Evolutionary conservation across 192 early-diverging fungal genomes (phyloP).

Genomic region (Coemansia sp.): DNA sequence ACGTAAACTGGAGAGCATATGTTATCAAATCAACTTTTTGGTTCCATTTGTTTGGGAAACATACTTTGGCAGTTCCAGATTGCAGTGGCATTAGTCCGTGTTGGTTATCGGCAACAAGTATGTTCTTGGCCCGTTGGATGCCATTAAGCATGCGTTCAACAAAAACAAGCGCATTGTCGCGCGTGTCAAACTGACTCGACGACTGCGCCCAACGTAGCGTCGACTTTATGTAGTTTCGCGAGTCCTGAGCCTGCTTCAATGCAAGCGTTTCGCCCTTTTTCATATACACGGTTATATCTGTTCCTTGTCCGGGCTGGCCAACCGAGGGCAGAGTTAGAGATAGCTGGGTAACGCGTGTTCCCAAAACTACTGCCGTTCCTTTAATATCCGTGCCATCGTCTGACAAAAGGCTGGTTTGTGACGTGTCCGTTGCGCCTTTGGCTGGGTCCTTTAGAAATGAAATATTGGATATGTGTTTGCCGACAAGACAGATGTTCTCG

Average conservation of each 20-base stretch:
- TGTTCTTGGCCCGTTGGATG: conserved; percentile 18
- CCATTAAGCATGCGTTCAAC: conserved; percentile 17
- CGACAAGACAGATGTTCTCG: conserved; percentile 11
- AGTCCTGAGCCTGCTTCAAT: conserved; percentile 34
- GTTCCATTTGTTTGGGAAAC: not conserved
- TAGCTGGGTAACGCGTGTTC: conserved; percentile 32
- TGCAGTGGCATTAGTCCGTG: conserved; percentile 36
- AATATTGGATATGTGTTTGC: conserved; percentile 9
- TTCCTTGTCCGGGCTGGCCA: conserved; percentile 18
- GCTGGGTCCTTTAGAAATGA: conserved; percentile 15
- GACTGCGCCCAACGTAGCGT: conserved; percentile 14
- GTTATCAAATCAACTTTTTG: not conserved
- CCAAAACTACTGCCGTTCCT: conserved; percentile 32
- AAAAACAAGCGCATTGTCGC: conserved; percentile 16
- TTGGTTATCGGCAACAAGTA: conserved; percentile 15
- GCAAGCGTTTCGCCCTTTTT: conserved; percentile 36
- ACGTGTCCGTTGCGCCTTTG: conserved; percentile 1
- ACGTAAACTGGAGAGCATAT: no score
- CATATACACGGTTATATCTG: conserved; percentile 26
- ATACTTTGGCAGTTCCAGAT: conserved; percentile 23
- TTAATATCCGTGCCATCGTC: conserved; percentile 12
- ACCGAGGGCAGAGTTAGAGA: conserved; percentile 20
- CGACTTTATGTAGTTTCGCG: conserved; percentile 27
- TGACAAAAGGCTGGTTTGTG: conserved; percentile 4
- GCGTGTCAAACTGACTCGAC: conserved; percentile 7